Evolutionary conservation across 192 early-diverging fungal species (phyloP), one percentile per base, ranked within the genome.

Genomic region (Pecoramyces ruminantium): DNA sequence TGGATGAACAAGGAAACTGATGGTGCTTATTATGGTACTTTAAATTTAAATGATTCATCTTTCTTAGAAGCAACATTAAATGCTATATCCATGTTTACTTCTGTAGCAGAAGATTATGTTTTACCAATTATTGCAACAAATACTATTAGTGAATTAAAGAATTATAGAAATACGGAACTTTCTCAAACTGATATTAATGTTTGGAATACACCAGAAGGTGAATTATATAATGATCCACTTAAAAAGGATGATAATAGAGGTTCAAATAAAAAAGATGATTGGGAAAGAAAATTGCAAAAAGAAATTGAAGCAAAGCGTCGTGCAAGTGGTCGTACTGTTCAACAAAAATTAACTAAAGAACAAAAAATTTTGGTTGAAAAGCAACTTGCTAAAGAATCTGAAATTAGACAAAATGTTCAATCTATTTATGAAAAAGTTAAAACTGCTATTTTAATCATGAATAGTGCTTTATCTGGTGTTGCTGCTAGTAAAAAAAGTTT

Each of bases 201-300:
- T 14, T 94, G 93, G 93, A 85, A 89, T 40, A 92, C 90, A 67
- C 86, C 87, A n/a, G 92, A 92, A 78, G 92, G 88, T 11, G 86
- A 87, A 29, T 82, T 92, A n/a, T 94, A 86, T 84, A 86, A 89
- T 30, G 92, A 95, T 83, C 91, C 91, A 16, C 84, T 85, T 77
- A 88, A 90, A 78, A 90, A 89, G 81, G 89, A 87, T 29, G 83
- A 83, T 29, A 84, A 81, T 38, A 85, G 85, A 18, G 82, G 83
- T 29, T 82, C 82, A 28, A 92, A 87, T 79, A 88, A 89, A 25
- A 92, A 94, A 42, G 88, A 93, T 84, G 91, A 94, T 80, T 95
- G 93, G 92, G 93, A 94, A 86, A 88, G 86, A 16, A 92, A 94
- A 38, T 80, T 94, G 17, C 91, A 88, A 79, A 92, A 93, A 78